phyloP scores from a whole-genome alignment of 164 flowering plant species.

The Nymphaea thermarum region DNA sequence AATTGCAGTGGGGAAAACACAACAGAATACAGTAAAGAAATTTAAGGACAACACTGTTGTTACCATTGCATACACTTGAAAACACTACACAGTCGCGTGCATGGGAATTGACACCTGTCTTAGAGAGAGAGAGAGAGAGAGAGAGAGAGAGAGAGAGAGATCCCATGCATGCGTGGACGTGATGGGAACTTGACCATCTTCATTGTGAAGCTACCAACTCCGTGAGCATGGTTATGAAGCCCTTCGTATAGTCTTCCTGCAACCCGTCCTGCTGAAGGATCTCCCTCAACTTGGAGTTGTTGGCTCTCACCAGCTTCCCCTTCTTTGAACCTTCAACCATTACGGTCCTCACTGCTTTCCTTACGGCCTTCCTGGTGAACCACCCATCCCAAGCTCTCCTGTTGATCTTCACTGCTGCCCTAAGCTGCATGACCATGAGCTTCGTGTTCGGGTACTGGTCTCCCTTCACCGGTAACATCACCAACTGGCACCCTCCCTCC shows the following conservation, averaged over 20 bases:
- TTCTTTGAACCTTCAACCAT: constrained; percentile 1
- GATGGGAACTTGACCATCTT: too few species aligned
- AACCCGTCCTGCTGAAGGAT: neutral
- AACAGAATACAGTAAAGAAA: too few species aligned
- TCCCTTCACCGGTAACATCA: constrained; percentile 1
- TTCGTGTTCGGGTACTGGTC: constrained; percentile 10
- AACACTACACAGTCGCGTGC: too few species aligned
- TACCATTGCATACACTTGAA: too few species aligned
- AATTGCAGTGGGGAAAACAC: too few species aligned
- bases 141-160: too few species aligned
- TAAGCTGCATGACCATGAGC: constrained; percentile 4
- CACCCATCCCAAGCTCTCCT: constrained; percentile 6
- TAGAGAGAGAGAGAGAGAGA: too few species aligned
- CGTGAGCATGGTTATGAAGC: too few species aligned
- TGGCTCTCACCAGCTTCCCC: constrained; percentile 6
- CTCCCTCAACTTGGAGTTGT: constrained; percentile 1
- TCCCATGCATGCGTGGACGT: too few species aligned
- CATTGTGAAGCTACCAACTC: too few species aligned
- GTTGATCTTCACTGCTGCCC: constrained; percentile 7
- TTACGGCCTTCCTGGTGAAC: constrained; percentile 3
- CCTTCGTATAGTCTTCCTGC: neutral
- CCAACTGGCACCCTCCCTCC: constrained; percentile 7
- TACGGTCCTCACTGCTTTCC: constrained; percentile 3
- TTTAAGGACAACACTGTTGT: too few species aligned
- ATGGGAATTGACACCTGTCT: too few species aligned